Conservation (phyloP, 148 eudicot genomes). For the Spergularia marina region DNA sequence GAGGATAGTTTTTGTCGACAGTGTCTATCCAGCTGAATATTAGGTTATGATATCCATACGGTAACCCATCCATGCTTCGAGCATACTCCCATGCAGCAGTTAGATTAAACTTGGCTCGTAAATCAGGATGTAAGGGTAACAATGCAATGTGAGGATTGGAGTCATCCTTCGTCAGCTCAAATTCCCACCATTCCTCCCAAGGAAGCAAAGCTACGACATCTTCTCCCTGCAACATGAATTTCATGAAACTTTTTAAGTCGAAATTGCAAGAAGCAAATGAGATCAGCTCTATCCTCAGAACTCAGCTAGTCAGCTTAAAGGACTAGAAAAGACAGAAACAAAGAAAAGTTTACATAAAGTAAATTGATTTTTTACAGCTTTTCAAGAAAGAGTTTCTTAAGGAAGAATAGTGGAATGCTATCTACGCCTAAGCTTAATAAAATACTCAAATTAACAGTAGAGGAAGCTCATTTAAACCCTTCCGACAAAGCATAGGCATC, state of each 20-base stretch:
- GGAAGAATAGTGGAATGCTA: too few species aligned
- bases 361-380: background rate
- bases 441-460: too few species aligned
- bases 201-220: constrained; percentile 82
- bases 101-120: constrained; percentile 75
- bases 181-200: constrained; percentile 99
- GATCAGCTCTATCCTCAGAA: constrained; percentile 2
- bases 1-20: constrained; percentile 70
- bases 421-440: too few species aligned
- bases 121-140: constrained; percentile 85
- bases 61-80: constrained; percentile 73
- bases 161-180: constrained; percentile 73
- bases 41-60: constrained; percentile 91
- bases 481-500: background rate
- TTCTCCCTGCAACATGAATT: constrained; percentile 60
- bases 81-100: constrained; percentile 98
- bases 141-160: constrained; percentile 84
- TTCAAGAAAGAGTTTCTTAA: too few species aligned
- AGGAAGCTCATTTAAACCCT: background rate
- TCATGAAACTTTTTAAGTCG: background rate
- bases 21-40: constrained; percentile 99
- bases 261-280: background rate
- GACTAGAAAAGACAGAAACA: background rate
- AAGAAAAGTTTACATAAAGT: background rate
- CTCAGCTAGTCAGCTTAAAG: background rate